Base-by-base conservation (phyloP, 805 yeast genomes). In the Kuraishia piskuri region DNA sequence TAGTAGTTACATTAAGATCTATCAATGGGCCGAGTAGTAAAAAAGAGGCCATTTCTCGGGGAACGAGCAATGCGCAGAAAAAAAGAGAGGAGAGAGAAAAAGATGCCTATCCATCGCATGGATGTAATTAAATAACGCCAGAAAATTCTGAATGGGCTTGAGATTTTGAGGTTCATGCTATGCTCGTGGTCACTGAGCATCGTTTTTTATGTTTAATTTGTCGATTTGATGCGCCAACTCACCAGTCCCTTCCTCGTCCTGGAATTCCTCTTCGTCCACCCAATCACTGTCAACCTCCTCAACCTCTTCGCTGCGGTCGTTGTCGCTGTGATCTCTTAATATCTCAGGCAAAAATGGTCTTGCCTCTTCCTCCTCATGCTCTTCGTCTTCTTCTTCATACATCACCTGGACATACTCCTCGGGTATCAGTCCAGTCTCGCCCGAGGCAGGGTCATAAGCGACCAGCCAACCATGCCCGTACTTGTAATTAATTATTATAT, bases 401-500 rank as follows among this genome's bases (percentile, higher is more conserved):
- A 68, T 48, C 4, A 79, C 66, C 54, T 88, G 86, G 26, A 94
- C 97, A 62, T 91, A 94, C 61, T 88, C 97, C 62, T 91, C 96
- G 1, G 99, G 99, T 5, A 94, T 96, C 51, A 94, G 78, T 1
- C 99, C 99, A 12, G 95, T 88, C 57, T 84, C 86, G 1, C 89
- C 90, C 2, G 86, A 77, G 24, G 63, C 74, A 1, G 88, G 85
- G 62, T 90, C 90, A 60, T 81, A 83, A 0, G 97, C 98, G 51
- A 94, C 97, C 2, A 94, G 77, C 99, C 99, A 94, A 7, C 99
- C 99, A 66, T 92, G 97, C 23, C 98, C 98, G 66, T 92, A 96
- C 54, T 95, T 81, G 67, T 91, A 92, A 55, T 86, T 82, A 26
- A 94, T 86, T 80, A 90, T 85, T 2, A 94, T 81, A 14, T 81